Evolutionary conservation across 192 early-diverging fungal species (phyloP).

Genomic region (Coemansia sp.): DNA sequence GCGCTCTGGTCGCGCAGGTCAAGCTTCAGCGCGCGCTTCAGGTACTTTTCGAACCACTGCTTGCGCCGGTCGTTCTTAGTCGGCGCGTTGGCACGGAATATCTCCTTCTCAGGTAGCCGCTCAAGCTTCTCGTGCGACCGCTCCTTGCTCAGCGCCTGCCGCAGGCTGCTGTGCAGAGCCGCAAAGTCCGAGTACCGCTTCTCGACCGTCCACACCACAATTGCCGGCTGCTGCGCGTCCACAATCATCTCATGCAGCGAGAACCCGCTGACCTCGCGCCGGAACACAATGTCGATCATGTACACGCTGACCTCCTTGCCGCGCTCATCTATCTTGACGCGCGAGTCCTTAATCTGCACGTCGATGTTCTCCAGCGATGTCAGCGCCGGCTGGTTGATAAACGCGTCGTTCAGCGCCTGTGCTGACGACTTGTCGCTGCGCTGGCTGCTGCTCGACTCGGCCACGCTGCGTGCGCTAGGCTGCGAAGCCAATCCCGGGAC

Average conservation of each 20-base stretch:
- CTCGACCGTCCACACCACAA: slow-evolving; percentile 80
- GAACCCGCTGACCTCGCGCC: slow-evolving; percentile 41
- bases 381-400: slow-evolving; percentile 29
- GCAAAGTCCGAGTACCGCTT: slow-evolving; percentile 90
- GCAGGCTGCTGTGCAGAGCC: slow-evolving; percentile 76
- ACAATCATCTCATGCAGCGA: slow-evolving; percentile 53
- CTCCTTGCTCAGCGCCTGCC: slow-evolving; percentile 39
- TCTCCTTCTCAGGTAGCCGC: slow-evolving; percentile 80
- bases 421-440: not conserved
- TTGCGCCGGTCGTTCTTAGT: slow-evolving; percentile 87
- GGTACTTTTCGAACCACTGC: slow-evolving; percentile 80
- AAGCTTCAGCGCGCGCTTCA: slow-evolving; percentile 70
- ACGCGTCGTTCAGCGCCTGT: slow-evolving; percentile 3
- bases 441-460: not conserved
- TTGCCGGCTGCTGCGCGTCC: slow-evolving; percentile 48
- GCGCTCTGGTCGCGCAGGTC: slow-evolving; percentile 63
- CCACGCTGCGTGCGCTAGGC: not conserved
- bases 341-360: slow-evolving; percentile 59
- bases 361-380: slow-evolving; percentile 51
- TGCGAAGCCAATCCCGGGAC: not conserved
- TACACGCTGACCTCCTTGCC: slow-evolving; percentile 72
- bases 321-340: slow-evolving; percentile 73
- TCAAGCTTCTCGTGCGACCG: slow-evolving; percentile 61
- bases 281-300: slow-evolving; percentile 52
- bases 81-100: slow-evolving; percentile 80